These are phyloP conservation scores for Colletotrichum ledebouriae DNA, from an alignment of 2,329 filamentous ascomycete genomes.

Conservation along the genomic window DNA sequence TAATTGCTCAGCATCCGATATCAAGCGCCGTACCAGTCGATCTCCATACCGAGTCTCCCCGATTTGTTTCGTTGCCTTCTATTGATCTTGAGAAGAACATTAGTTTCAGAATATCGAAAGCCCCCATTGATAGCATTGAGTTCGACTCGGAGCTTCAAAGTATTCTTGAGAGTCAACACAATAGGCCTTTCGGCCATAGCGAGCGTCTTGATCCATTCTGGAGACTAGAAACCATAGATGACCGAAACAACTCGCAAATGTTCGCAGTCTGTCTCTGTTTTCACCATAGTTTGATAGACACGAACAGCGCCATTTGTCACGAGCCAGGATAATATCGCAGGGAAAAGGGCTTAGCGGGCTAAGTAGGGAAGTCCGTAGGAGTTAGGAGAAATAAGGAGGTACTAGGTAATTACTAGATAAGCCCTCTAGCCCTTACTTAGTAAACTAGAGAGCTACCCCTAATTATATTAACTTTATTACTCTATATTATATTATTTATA, in stretches of 20 bases:
- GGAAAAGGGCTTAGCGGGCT: no score
- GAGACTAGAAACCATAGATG: background rate
- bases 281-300: slow-evolving; percentile 2
- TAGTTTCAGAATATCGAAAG: background rate
- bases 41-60: background rate
- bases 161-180: background rate
- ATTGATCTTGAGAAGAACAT: background rate
- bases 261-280: slow-evolving; percentile 4
- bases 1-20: background rate
- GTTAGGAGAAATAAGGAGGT: no score
- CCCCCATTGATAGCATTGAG: no score
- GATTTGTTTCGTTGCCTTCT: background rate
- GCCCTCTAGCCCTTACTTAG: no score
- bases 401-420: no score
- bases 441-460: no score
- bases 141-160: background rate
- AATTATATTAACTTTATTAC: no score
- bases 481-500: no score
- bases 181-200: background rate
- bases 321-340: no score
- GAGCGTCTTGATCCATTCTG: background rate
- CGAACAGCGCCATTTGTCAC: background rate
- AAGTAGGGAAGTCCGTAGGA: no score
- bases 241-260: background rate
- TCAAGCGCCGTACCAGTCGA: background rate